Evolutionary conservation across 2,329 filamentous ascomycete species (phyloP).

Genomic region (Colletotrichum somersetense): DNA sequence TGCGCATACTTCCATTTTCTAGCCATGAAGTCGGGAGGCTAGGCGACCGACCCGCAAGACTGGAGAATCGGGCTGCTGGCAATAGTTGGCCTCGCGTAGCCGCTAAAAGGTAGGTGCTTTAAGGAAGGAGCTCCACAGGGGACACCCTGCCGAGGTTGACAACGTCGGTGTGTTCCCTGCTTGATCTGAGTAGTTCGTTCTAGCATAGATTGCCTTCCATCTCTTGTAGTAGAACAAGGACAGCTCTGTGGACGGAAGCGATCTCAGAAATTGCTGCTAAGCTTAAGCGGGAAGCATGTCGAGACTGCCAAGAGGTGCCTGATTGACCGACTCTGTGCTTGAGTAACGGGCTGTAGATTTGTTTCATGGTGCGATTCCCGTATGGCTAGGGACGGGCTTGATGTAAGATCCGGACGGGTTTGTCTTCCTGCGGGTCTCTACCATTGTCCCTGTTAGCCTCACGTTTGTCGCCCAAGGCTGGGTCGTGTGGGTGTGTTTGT

Average conservation of each 20-base stretch:
- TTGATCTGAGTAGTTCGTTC: conserved; percentile 25
- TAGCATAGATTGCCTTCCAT: conserved; percentile 13
- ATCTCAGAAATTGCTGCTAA: conserved; percentile 25
- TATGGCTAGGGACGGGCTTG: conserved; percentile 28
- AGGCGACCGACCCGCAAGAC: conserved; percentile 14
- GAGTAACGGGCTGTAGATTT: conserved; percentile 29
- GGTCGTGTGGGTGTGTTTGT: conserved; percentile 3
- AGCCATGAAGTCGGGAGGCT: conserved; percentile 23
- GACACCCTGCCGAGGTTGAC: conserved; percentile 5
- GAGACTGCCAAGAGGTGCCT: conserved; percentile 10
- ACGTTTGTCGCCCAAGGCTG: neutral
- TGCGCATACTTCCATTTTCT: conserved; percentile 21
- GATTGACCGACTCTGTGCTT: conserved; percentile 18
- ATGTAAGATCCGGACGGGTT: conserved; percentile 31
- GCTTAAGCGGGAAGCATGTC: conserved; percentile 22
- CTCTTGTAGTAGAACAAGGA: conserved; percentile 33
- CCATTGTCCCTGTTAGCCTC: conserved; percentile 4
- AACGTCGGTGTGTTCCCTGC: conserved; percentile 20
- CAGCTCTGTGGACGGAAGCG: conserved; percentile 33
- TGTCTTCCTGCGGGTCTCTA: conserved; percentile 22
- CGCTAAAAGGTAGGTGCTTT: neutral
- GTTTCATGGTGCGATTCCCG: conserved; percentile 31
- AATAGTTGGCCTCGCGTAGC: conserved; percentile 13
- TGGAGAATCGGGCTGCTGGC: conserved; percentile 11
- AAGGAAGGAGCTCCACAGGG: conserved; percentile 9